Base-by-base conservation (phyloP, 805 yeast genomes). In the Zygosaccharomyces bailii region DNA sequence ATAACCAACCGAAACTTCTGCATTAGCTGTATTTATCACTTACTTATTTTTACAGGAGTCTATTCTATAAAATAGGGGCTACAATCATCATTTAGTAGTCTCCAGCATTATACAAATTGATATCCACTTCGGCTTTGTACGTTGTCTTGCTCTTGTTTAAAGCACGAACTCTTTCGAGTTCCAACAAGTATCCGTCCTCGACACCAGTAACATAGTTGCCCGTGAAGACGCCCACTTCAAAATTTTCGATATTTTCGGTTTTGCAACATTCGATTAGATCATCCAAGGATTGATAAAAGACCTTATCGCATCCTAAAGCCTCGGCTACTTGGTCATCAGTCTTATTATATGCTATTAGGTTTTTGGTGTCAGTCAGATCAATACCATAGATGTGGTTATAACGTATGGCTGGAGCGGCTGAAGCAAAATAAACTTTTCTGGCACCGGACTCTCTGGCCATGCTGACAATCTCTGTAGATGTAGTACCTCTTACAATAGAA, bases 401-500 rank as follows among this genome's bases (percentile, higher is more conserved):
- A 67, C 99, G 80, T 58, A 93, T 93, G n/a, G 97, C 95, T 21
- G 99, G 99, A 11, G 99, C 95, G 61, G 97, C 93, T 19, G 96
- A 86, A 0, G 99, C 99, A 66, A 93, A 84, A 64, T 79, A 91
- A n/a, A 93, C 99, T 56, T 81, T 84, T 49, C 78, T 82, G 35
- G 99, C 99, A 46, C 99, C 99, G 4, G 98, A 96, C 66, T 93
- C 99, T 56, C 85, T 78, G n/a, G 99, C 99, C 99, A 93, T 93
- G 54, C 82, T 84, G 25, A 93, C 95, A 53, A 93, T 93, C 70
- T 93, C 99, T 65, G 80, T 85, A 5, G 97, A 89, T 2, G 99
- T 93, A 16, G 99, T 93, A 51, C 99, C 99, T 65, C 99, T 81
- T 7, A 93, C 99, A 53, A 93, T 91, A 20, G 97, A 88, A 67